Percentiles rank a stretch among this genome's conserved stretches.
Evolutionary conservation across 345 rosid species (phyloP).

Genomic region (Rhizophora mangle): DNA sequence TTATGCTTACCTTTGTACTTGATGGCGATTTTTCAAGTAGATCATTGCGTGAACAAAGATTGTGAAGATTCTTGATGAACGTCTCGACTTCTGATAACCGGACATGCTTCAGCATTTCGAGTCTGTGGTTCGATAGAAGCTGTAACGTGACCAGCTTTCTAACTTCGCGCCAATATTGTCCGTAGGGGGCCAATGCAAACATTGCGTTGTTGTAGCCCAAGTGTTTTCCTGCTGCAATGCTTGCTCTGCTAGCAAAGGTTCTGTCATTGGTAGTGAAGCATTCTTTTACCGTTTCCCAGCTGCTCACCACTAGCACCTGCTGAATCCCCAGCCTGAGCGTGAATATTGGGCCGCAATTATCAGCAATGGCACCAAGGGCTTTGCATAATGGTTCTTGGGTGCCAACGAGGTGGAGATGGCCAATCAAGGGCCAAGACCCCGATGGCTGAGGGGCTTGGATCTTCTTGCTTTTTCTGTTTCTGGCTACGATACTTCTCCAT

Average conservation of each 20-base stretch:
- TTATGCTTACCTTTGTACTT: constrained; percentile 22
- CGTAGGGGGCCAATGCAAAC: constrained; percentile 52
- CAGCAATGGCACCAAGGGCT: constrained; percentile 48
- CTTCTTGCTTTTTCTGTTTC: not conserved
- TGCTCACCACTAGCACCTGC: constrained; percentile 39
- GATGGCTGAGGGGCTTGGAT: constrained; percentile 40
- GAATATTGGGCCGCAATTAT: constrained; percentile 50
- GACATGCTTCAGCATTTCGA: constrained; percentile 40
- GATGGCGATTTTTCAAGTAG: not conserved
- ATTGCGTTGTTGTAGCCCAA: constrained; percentile 58
- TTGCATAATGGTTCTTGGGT: constrained; percentile 34
- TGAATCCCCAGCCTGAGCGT: constrained; percentile 47
- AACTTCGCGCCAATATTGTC: constrained; percentile 61
- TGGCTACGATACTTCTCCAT: constrained; percentile 7
- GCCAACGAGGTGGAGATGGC: constrained; percentile 54
- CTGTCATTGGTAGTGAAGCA: constrained; percentile 55
- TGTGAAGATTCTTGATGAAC: constrained; percentile 43
- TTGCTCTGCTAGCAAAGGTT: constrained; percentile 50
- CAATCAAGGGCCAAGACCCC: constrained; percentile 60
- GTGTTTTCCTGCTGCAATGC: constrained; percentile 44
- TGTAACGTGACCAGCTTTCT: constrained; percentile 54
- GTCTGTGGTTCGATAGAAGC: constrained; percentile 49
- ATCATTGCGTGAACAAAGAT: not conserved
- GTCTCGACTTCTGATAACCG: constrained; percentile 38
- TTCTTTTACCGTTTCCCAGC: constrained; percentile 40